Base-by-base conservation (phyloP, 2,329 filamentous ascomycete genomes). In the Ascochyta koolunga region DNA sequence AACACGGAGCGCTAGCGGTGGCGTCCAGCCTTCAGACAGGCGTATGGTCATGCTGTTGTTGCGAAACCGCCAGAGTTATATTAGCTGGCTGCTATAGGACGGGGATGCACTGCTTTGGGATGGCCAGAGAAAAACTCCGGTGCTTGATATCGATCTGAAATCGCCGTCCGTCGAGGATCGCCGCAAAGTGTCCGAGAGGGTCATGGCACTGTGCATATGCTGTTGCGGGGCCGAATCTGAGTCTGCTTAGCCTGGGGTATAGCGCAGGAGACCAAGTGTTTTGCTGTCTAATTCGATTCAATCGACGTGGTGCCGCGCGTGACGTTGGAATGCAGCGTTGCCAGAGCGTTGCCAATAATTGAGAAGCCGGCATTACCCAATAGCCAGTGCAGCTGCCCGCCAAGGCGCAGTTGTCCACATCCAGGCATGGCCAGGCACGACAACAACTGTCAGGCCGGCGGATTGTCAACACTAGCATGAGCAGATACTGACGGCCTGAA, bases 71-170 rank as follows among this genome's bases (percentile, higher is more conserved):
- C 63, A 60, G 54, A 58, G 49, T 47, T 58, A 66, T 66, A 66
- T 56, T 44, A 55, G 56, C 54, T 45, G 51, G 47, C 48, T 61
- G 52, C 40, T 66, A 65, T 64, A 66, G 63, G 55, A 50, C 57
- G 46, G 54, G 58, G 54, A 56, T 54, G 48, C 50, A 51, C 54
- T 56, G 63, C 58, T 61, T 62, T 60, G 45, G 58, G 52, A 55
- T 54, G 58, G 65, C 51, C 62, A 64, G 60, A 56, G 59, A 67
- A 68, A 72, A 66, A 62, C 65, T 73, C 70, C 71, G 70, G 70
- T 62, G 66, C 61, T 59, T 66, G 61, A 62, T 21, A 40, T 50
- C 47, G 53, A 56, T 56, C 53, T 50, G 53, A 56, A 56, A 46
- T 51, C 47, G 53, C 53, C 47, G 44, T 51, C 65, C 62, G 65